A percentile compares a stretch with the other conserved stretches of the same genome.
Evolutionary conservation across 2,329 filamentous ascomycete species (phyloP).

Genomic region (Helotiales sp.): DNA sequence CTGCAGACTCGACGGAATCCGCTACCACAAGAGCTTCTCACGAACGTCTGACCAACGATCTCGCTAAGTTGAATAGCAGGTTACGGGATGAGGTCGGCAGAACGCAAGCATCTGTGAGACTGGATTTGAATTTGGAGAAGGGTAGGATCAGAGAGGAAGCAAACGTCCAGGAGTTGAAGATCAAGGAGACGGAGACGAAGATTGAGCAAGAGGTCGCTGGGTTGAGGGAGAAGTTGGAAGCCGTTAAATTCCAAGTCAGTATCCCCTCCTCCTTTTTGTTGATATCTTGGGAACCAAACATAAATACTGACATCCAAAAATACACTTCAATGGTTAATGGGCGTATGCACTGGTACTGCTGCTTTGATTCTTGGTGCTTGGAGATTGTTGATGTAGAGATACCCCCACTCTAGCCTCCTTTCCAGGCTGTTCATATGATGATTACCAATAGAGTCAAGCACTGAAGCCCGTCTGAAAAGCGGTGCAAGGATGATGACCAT

Average conservation of each 20-base stretch:
- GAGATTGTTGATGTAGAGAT: conserved; percentile 66
- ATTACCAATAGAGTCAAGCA: not conserved
- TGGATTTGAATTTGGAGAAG: conserved; percentile 96
- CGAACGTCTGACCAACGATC: conserved; percentile 90
- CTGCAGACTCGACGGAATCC: conserved; percentile 88
- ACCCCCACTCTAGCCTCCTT: not conserved
- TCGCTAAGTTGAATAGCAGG: conserved; percentile 88
- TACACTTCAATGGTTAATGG: conserved; percentile 97
- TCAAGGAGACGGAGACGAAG: conserved; percentile 97
- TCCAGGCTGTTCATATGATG: not conserved
- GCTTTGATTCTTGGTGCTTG: conserved; percentile 72
- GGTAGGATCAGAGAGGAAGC: conserved; percentile 95
- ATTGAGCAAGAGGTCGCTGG: conserved; percentile 97
- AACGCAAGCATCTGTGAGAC: conserved; percentile 88
- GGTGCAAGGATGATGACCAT: not conserved
- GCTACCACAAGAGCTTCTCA: conserved; percentile 87
- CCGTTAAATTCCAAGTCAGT: conserved; percentile 81
- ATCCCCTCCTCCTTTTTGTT: not conserved
- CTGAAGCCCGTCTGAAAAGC: not conserved
- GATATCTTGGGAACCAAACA: not conserved
- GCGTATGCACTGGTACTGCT: conserved; percentile 70
- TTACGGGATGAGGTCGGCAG: conserved; percentile 92
- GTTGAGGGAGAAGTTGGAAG: conserved; percentile 88
- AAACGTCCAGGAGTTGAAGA: conserved; percentile 94
- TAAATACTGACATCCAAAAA: conserved; percentile 42